Evolutionary conservation across 2,329 filamentous ascomycete species (phyloP).

Genomic region (Trichoderma cornu-damae): DNA sequence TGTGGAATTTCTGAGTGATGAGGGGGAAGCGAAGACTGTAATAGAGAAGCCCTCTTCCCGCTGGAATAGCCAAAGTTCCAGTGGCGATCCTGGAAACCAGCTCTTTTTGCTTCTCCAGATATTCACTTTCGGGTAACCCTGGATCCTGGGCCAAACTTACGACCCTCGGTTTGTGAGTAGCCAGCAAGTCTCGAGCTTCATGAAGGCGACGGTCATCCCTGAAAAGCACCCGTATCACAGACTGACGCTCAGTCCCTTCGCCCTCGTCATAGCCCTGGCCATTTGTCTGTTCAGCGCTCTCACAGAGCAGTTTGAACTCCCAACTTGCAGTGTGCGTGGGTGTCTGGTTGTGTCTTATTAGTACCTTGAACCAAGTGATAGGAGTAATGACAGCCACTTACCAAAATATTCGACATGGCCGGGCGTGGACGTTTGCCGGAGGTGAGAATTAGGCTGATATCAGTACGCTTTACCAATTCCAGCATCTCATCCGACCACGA

Average conservation of each 20-base stretch:
- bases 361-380: neutral
- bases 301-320: slow-evolving; percentile 75
- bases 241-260: slow-evolving; percentile 76
- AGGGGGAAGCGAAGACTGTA: slow-evolving; percentile 84
- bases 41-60: slow-evolving; percentile 80
- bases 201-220: slow-evolving; percentile 83
- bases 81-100: slow-evolving; percentile 80
- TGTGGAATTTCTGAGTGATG: slow-evolving; percentile 84
- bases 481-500: slow-evolving; percentile 69
- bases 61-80: slow-evolving; percentile 81
- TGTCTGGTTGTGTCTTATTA: slow-evolving; percentile 37
- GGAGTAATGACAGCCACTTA: slow-evolving; percentile 29
- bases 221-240: slow-evolving; percentile 82
- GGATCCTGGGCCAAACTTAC: slow-evolving; percentile 72
- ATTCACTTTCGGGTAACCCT: slow-evolving; percentile 76
- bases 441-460: slow-evolving; percentile 64
- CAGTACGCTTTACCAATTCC: slow-evolving; percentile 72
- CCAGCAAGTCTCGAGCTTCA: slow-evolving; percentile 80
- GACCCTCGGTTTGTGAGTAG: slow-evolving; percentile 72
- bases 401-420: slow-evolving; percentile 38
- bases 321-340: slow-evolving; percentile 62
- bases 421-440: slow-evolving; percentile 32
- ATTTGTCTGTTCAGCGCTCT: slow-evolving; percentile 55
- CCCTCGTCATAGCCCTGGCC: slow-evolving; percentile 66
- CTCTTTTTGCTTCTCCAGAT: slow-evolving; percentile 88